Percentiles rank a stretch among this genome's conserved stretches.
Conservation (phyloP, 75 land plant genomes). For the Sequoiadendron giganteum region DNA sequence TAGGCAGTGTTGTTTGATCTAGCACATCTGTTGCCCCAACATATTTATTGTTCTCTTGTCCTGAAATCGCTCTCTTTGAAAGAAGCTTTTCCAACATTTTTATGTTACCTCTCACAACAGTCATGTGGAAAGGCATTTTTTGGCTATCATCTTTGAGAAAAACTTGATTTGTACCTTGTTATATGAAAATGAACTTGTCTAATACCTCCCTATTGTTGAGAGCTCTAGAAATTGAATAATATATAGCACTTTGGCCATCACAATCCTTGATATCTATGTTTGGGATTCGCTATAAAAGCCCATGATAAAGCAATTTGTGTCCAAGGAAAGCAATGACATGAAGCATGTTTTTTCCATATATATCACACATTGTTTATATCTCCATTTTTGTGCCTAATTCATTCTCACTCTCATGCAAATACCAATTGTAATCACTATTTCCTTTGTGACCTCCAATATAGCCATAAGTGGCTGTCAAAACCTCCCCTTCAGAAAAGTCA, state of each 20-base stretch:
- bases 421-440: constrained; percentile 87
- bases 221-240: not conserved
- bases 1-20: no score
- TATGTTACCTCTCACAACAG: not conserved
- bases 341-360: not conserved
- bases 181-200: not conserved
- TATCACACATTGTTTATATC: not conserved
- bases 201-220: not conserved
- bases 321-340: not conserved
- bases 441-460: constrained; percentile 98
- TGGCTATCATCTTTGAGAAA: not conserved
- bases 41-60: not conserved
- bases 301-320: not conserved
- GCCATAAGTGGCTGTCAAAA: constrained; percentile 92
- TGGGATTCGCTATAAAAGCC: not conserved
- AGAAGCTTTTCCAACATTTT: not conserved
- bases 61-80: not conserved
- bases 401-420: constrained; percentile 56
- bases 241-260: not conserved
- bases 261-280: not conserved
- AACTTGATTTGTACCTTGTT: not conserved
- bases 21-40: no score
- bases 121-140: not conserved
- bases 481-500: constrained; percentile 77
- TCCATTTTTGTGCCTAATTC: no score